Conservation (phyloP, 352 stramenopile species). For the Pythium dissotocum region DNA sequence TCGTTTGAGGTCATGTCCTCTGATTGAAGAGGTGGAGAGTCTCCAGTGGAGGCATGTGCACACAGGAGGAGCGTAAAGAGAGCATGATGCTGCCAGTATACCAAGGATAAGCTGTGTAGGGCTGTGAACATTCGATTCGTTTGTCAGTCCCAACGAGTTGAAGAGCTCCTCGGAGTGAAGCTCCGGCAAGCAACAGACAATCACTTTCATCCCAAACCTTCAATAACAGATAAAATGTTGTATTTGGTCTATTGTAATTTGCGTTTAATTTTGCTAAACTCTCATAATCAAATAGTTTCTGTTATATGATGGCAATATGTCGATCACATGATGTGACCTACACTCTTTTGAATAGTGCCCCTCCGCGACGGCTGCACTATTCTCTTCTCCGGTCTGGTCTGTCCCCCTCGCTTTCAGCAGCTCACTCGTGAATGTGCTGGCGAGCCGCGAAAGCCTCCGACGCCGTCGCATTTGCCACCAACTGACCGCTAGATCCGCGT, state of each 20-base stretch:
- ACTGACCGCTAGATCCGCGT: neutral
- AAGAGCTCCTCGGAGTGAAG: neutral
- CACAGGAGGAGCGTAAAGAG: neutral
- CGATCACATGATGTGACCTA: neutral
- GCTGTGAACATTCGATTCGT: too few species aligned
- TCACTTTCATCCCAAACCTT: neutral
- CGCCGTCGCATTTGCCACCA: neutral
- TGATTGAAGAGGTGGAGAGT: too few species aligned
- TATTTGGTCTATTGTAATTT: neutral
- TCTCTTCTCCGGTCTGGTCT: constrained; percentile 1
- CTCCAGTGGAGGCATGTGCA: too few species aligned
- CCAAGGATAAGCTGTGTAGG: too few species aligned
- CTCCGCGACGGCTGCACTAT: neutral
- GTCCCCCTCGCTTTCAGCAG: neutral
- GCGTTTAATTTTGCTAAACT: too few species aligned
- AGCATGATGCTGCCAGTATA: neutral
- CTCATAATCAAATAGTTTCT: neutral
- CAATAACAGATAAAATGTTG: neutral
- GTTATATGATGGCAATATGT: neutral
- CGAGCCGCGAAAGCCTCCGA: constrained; percentile 12
- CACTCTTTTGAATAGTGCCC: neutral
- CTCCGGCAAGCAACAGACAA: neutral
- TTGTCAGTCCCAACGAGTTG: neutral
- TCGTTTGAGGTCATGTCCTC: too few species aligned
- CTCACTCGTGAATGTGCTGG: constrained; percentile 32